Evolutionary conservation across 257 asterid species (phyloP).

Genomic region (Parsonsia alboflavescens): DNA sequence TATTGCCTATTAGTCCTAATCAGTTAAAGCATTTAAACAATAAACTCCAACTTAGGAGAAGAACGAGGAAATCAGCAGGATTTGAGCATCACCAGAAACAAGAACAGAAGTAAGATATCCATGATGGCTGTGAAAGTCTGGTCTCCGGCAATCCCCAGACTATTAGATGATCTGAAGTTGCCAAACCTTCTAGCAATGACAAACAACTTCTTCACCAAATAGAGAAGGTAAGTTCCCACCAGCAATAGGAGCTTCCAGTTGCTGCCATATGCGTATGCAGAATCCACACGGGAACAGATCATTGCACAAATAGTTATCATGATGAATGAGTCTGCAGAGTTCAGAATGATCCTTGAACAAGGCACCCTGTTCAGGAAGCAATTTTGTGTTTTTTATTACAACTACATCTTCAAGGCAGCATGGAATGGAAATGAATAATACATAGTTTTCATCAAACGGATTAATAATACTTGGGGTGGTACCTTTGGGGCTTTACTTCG

Average conservation of each 20-base stretch:
- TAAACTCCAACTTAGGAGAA: too few relatives aligned
- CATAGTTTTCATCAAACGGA: background rate
- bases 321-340: slow-evolving; percentile 16
- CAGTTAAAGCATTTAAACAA: too few relatives aligned
- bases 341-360: slow-evolving; percentile 12
- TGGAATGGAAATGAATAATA: background rate
- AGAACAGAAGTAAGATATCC: slow-evolving; percentile 13
- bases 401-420: background rate
- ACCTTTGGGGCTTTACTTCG: background rate
- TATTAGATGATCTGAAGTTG: background rate
- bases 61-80: background rate
- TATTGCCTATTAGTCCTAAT: background rate
- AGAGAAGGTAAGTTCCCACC: slow-evolving; percentile 24
- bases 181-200: background rate
- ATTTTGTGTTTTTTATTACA: background rate
- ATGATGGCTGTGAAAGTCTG: background rate
- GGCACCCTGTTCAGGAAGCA: slow-evolving; percentile 13
- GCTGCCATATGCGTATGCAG: slow-evolving; percentile 12
- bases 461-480: background rate
- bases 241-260: slow-evolving; percentile 20
- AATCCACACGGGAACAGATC: background rate
- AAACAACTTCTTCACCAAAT: slow-evolving; percentile 17
- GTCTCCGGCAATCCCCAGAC: background rate
- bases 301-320: slow-evolving; percentile 17
- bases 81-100: slow-evolving; percentile 11